phyloP scores from a whole-genome alignment of 352 stramenopile genomes.

The Pythium sukuiense region DNA sequence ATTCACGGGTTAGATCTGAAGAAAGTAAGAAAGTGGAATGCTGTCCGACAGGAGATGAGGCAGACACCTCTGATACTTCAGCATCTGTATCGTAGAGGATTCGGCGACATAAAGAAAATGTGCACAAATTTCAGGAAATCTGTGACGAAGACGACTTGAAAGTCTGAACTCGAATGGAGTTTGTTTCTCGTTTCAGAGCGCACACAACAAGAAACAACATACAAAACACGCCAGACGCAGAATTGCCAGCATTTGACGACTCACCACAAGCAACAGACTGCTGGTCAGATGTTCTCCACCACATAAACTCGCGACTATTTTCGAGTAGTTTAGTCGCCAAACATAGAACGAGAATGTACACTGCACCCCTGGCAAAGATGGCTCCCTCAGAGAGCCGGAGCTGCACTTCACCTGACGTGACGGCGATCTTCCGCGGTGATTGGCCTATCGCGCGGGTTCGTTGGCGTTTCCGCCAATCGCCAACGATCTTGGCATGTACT shows the following conservation, averaged over 20 bases:
- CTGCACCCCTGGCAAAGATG: background rate
- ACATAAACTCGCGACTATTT: background rate
- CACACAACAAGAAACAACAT: background rate
- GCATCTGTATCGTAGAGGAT: background rate
- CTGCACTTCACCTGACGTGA: background rate
- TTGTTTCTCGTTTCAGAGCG: background rate
- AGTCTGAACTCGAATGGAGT: background rate
- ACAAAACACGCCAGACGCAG: background rate
- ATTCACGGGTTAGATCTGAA: background rate
- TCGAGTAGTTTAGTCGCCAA: background rate
- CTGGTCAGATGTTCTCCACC: background rate
- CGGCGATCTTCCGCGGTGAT: background rate
- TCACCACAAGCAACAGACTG: background rate
- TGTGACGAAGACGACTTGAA: background rate
- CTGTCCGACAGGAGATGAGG: background rate
- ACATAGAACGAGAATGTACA: background rate
- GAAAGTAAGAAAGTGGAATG: background rate
- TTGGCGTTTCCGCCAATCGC: slow-evolving; percentile 4
- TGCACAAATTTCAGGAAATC: background rate
- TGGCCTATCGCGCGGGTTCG: background rate
- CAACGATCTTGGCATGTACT: background rate
- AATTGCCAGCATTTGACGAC: background rate
- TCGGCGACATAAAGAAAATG: background rate
- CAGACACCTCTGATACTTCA: background rate
- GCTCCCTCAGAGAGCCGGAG: slow-evolving; percentile 8